phyloP scores from a whole-genome alignment of 768 basidiomycete species.

The Cyclocybe aegerita region DNA sequence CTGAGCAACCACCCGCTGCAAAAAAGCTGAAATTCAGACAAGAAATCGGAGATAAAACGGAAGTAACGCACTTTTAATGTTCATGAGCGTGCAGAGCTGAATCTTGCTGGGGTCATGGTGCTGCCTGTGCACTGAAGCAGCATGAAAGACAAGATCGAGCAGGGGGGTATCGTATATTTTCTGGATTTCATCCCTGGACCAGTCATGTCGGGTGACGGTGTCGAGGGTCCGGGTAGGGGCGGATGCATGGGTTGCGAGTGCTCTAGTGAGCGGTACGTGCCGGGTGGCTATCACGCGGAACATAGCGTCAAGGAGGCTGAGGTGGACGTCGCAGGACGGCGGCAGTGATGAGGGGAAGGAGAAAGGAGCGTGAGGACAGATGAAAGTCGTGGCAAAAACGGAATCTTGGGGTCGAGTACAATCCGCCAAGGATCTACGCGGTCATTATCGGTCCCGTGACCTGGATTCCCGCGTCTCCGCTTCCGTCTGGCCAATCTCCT shows the following conservation, averaged over 20 bases:
- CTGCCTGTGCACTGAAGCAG: conserved; percentile 81
- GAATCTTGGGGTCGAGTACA: conserved; percentile 12
- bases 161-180: conserved; percentile 83
- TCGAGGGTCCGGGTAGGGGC: conserved; percentile 21
- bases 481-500: not conserved
- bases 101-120: conserved; percentile 88
- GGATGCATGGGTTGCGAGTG: conserved; percentile 64
- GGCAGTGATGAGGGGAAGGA: conserved; percentile 2
- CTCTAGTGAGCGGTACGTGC: conserved; percentile 35
- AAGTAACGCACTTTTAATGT: conserved; percentile 87
- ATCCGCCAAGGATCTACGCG: conserved; percentile 10
- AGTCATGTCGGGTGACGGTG: conserved; percentile 53
- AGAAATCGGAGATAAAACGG: conserved; percentile 22
- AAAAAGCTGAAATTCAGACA: conserved; percentile 8
- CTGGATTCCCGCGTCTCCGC: not conserved
- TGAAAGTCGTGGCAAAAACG: conserved; percentile 6
- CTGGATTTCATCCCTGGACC: conserved; percentile 82
- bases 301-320: conserved; percentile 29
- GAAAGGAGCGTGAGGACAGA: conserved; percentile 6
- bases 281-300: conserved; percentile 31
- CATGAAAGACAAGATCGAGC: conserved; percentile 85
- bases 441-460: conserved; percentile 11
- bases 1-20: conserved; percentile 89
- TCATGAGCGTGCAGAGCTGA: conserved; percentile 96
- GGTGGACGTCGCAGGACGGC: not conserved